Evolutionary conservation across 805 yeast genomes (phyloP), one percentile per base, ranked within the genome.

Genomic region (Kazachstania bromeliacearum): DNA sequence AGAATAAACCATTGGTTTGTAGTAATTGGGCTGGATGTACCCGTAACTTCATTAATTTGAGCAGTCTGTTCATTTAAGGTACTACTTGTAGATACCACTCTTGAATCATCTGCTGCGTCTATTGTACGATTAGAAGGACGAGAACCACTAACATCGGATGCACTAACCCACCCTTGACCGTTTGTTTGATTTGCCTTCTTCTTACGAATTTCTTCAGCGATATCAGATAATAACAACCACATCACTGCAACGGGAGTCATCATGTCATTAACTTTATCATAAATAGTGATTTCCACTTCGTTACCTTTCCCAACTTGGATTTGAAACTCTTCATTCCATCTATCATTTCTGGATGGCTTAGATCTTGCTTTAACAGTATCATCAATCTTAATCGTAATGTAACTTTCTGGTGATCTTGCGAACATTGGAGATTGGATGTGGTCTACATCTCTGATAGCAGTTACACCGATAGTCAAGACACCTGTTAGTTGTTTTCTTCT

Each of bases 131-230:
- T 14, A 12, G 34, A 23, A 15, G 23, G 24, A 22, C 17, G 20
- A 4, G 30, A 14, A 4, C 31, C 24, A 12, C 28, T 29, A 9
- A 42, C 21, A 46, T 70, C 70, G 0, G 82, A 68, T 1, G 95
- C 96, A 41, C 85, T 73, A 6, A 85, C 82, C 98, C 97, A 92
- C 32, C 92, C 95, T 28, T 67, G 71, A 2, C 77, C 82, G 40
- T 72, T 62, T 28, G 83, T 84, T 49, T 75, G 77, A 7, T 76
- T 84, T 16, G 84, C 88, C 50, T 85, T 85, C 57, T 79, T 81
- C 51, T 92, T 82, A 60, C 99, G 84, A 37, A 89, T 72, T 48
- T 92, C 97, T 64, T 92, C 99, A 0, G 94, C 87, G 29, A 92
- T 73, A 59, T 92, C 99, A 3, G 94, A 78, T 20, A 92, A 67